These are phyloP conservation scores for Phytophthora crassamura DNA, from an alignment of 352 stramenopile species.

Conservation along the genomic window DNA sequence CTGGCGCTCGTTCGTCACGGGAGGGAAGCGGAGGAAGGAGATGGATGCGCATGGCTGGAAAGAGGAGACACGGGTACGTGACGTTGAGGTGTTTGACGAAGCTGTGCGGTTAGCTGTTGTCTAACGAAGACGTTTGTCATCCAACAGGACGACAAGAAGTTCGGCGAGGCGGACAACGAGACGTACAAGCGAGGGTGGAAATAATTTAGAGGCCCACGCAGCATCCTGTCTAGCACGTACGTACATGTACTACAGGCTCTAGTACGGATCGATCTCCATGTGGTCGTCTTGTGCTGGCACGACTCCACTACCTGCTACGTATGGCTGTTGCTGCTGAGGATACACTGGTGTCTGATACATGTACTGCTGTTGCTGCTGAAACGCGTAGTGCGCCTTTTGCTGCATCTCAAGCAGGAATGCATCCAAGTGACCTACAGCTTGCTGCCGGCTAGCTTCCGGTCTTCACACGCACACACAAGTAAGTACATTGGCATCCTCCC, in stretches of 20 bases:
- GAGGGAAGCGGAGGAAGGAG: conserved; percentile 71
- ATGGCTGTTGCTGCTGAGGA: conserved; percentile 30
- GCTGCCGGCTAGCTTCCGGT: conserved; percentile 51
- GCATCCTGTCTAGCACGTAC: too few species aligned
- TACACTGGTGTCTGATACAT: conserved; percentile 37
- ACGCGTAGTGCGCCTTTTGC: conserved; percentile 48
- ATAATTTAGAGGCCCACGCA: conserved; percentile 51
- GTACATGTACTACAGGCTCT: too few species aligned
- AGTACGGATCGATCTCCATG: conserved; percentile 62
- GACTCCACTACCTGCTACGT: conserved; percentile 15
- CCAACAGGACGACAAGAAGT: conserved; percentile 62
- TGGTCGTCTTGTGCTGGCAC: conserved; percentile 46
- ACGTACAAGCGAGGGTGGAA: conserved; percentile 86
- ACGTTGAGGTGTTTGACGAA: background rate
- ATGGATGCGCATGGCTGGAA: conserved; percentile 64
- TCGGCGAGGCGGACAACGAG: conserved; percentile 70
- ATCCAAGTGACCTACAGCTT: conserved; percentile 67
- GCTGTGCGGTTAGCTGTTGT: background rate
- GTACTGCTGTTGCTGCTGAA: conserved; percentile 50
- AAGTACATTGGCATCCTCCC: background rate
- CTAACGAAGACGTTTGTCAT: conserved; percentile 12
- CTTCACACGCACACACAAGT: conserved; percentile 20
- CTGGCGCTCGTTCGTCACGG: conserved; percentile 83
- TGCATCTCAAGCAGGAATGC: conserved; percentile 69
- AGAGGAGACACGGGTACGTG: conserved; percentile 66